Conservation (phyloP, 225 moss, liverwort and hornwort species). For the Physcomitrium patens region DNA sequence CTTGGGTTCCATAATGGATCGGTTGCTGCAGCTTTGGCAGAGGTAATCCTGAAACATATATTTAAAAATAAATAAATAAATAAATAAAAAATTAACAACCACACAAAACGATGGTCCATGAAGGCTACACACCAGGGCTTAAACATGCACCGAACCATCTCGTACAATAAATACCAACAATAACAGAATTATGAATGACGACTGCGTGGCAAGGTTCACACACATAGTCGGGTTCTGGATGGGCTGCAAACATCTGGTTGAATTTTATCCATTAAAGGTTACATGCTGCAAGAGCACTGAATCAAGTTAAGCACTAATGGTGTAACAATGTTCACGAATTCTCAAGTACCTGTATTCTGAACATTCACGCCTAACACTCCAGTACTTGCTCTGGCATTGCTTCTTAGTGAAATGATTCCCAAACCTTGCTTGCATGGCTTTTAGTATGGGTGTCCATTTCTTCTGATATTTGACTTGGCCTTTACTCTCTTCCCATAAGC, state of each 20-base stretch:
- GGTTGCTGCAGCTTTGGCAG: slow-evolving; percentile 64
- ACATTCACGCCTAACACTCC: slow-evolving; percentile 73
- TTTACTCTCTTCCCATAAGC: slow-evolving; percentile 65
- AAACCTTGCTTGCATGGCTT: slow-evolving; percentile 60
- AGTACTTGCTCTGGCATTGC: slow-evolving; percentile 75
- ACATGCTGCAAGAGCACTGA: slow-evolving; percentile 4
- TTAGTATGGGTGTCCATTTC: slow-evolving; percentile 68
- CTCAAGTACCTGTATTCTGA: slow-evolving; percentile 57
- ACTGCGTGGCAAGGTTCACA: slow-evolving; percentile 3
- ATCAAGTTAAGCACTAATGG: slow-evolving; percentile 8
- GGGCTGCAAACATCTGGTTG: slow-evolving; percentile 15
- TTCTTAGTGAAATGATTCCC: slow-evolving; percentile 67
- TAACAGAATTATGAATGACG: neutral
- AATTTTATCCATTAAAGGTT: neutral
- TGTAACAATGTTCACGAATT: neutral
- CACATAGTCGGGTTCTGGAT: neutral
- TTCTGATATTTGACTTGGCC: slow-evolving; percentile 70
- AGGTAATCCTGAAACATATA: slow-evolving; percentile 40
- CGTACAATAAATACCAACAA: neutral
- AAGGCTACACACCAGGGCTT: slow-evolving; percentile 22
- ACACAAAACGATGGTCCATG: neutral
- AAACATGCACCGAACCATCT: neutral
- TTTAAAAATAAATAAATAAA: no score
- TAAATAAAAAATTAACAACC: no score
- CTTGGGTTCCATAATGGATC: slow-evolving; percentile 68